phyloP scores from a whole-genome alignment of 2,329 filamentous ascomycete species.

The Coleophoma crateriformis region DNA sequence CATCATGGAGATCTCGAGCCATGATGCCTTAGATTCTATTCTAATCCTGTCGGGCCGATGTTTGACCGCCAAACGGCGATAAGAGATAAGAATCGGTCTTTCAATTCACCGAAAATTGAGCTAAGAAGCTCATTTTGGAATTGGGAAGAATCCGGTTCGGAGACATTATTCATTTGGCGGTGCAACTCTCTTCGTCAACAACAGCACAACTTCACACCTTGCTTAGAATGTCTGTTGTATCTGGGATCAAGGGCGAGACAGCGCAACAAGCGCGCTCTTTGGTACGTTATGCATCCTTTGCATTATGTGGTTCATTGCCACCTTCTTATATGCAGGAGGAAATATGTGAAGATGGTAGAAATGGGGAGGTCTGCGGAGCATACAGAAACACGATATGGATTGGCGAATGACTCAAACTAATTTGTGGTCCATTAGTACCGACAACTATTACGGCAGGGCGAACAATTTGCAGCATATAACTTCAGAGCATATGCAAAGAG shows the following conservation, averaged over 20 bases:
- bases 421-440: slow-evolving; percentile 61
- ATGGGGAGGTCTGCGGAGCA: too few species aligned
- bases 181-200: too few species aligned
- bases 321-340: background rate
- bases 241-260: slow-evolving; percentile 20
- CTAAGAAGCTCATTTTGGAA: too few species aligned
- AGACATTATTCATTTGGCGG: too few species aligned
- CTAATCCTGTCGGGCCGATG: background rate
- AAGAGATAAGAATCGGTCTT: background rate
- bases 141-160: background rate
- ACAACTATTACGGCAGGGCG: slow-evolving; percentile 78
- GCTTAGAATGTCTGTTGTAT: slow-evolving; percentile 18
- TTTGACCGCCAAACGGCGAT: background rate
- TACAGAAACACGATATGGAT: too few species aligned
- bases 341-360: background rate
- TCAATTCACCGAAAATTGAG: too few species aligned
- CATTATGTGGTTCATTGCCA: background rate
- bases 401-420: too few species aligned
- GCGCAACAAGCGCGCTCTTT: slow-evolving; percentile 25
- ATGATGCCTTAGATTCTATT: background rate
- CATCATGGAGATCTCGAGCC: background rate
- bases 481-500: slow-evolving; percentile 95
- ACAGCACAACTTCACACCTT: too few species aligned
- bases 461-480: slow-evolving; percentile 90
- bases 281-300: slow-evolving; percentile 14